phyloP scores from a whole-genome alignment of 108 stramenopile genomes.

The Aurantiochytrium sp. region DNA sequence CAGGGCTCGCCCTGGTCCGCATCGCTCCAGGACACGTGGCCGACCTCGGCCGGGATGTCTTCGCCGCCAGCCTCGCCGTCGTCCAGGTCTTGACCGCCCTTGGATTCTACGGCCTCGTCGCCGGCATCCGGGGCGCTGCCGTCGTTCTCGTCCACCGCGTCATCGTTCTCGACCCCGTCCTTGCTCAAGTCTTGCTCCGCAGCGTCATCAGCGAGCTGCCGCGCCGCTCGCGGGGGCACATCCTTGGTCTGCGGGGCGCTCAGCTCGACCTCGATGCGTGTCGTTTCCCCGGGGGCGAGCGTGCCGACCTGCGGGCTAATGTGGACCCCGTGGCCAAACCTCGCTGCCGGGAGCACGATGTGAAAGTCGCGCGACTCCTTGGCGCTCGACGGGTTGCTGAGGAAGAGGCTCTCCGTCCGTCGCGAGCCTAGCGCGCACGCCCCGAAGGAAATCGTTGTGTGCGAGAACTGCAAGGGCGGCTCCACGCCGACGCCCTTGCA shows the following conservation, averaged over 20 bases:
- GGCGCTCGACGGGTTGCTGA: neutral
- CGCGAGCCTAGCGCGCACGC: conserved; percentile 37
- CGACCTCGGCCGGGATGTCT: neutral
- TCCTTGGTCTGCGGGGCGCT: conserved; percentile 22
- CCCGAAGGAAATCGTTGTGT: conserved; percentile 44
- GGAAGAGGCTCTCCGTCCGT: neutral
- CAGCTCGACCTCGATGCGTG: conserved; percentile 43
- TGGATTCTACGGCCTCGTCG: too few relatives aligned
- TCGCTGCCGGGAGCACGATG: conserved; percentile 34
- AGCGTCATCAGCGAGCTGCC: neutral
- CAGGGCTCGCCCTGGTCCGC: conserved; percentile 38
- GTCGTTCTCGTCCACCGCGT: too few relatives aligned
- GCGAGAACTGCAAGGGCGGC: conserved; percentile 42
- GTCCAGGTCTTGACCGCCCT: too few relatives aligned
- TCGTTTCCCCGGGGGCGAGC: conserved; percentile 31
- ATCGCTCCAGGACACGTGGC: neutral
- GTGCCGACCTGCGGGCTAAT: conserved; percentile 38
- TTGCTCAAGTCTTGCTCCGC: neutral
- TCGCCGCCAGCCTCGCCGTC: neutral
- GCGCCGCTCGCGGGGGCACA: neutral
- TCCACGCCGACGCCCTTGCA: conserved; percentile 45
- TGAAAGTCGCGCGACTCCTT: conserved; percentile 32
- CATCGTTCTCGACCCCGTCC: neutral
- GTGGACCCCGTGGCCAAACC: conserved; percentile 19
- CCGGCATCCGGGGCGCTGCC: too few relatives aligned